Evolutionary conservation across 352 stramenopile genomes (phyloP), one percentile per base, ranked within the genome.

Genomic region (Pythium pyrilobum): DNA sequence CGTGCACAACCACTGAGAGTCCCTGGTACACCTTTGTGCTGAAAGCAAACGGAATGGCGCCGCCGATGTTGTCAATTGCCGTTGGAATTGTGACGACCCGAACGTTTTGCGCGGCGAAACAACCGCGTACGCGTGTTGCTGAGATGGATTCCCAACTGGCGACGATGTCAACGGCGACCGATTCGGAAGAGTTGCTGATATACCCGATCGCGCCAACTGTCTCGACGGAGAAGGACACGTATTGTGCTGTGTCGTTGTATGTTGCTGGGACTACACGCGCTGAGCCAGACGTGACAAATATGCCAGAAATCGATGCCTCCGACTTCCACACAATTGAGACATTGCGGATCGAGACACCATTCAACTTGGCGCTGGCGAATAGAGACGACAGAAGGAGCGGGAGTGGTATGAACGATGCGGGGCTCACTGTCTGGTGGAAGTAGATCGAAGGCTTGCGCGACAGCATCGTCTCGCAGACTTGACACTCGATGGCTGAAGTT

Each of bases 1-100:
- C 52, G 18, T 59, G 66, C 15, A 72, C n/a, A 5, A 48, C 41
- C 1, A 56, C 59, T 5, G 43, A 49, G 18, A 36, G 10, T 31
- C 41, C 52, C n/a, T 41, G 33, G 23, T 66, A 68, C 1, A 65
- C 56, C 11, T 56, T 69, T 13, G 42, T 43, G 43, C 67, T 75
- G 56, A 65, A 72, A 1, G 56, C 37, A 25, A 65, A 68, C 5
- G 64, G 63, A 13, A 41, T 20, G 10, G 53, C 32, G 1, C 59
- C 47, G 13, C 23, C 56, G 27, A 55, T 27, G 7, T 42, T 7
- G 12, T 21, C 15, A 3, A 7, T 37, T 24, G 20, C 37, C 24
- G 29, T 59, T 20, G 55, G 42, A 28, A 72, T 40, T 4, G 42
- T 50, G 7, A 68, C 16, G 12, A 72, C 20, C 0, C 34, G 48